Evolutionary conservation across 1,284 basidiomycete genomes (phyloP), one percentile per base, ranked within the genome.

Genomic region (Termitomyces sp.): DNA sequence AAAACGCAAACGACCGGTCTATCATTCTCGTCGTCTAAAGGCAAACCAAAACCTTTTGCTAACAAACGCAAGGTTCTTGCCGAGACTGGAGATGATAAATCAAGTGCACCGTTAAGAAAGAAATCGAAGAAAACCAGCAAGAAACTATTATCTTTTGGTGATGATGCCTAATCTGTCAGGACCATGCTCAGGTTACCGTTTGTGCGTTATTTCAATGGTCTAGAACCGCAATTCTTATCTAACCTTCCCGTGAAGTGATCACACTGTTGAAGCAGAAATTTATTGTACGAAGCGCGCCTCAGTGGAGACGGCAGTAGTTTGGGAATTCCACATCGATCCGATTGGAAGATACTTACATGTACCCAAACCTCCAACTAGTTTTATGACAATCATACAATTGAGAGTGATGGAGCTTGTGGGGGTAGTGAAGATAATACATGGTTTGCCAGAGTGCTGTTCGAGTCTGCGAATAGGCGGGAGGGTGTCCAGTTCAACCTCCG

Each of bases 1-100:
- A 65, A 65, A 46, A 24, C 52, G 3, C 46, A 46, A 35, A 34
- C 35, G 16, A 47, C 44, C 18, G 58, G 59, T 34, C 51, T 70
- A 19, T 68, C 65, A 5, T 70, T 70, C 60, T 70, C 68, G 3
- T 66, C 68, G 1, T 62, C 64, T 19, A 63, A 62, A 52, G 48
- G 59, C 21, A 57, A 51, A 43, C 1, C 42, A 9, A 65, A 58
- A 46, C 19, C 52, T 5, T 40, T 60, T 9, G 14, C 33, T 4
- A 60, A 55, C 38, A 69, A 69, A 49, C 58, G 67, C 31, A 69
- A 68, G 51, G 57, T 51, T 19, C 53, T 62, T 19, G 62, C 49
- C 5, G 59, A 60, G 4, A 49, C 42, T 26, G 58, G 58, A 18
- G 57, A 55, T 28, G 48, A 34, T 10, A 57, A 60, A 28, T 52